Evolutionary conservation across 306 rosid genomes (phyloP), one percentile per base, ranked within the genome.

Genomic region (Hippophae tibetana): DNA sequence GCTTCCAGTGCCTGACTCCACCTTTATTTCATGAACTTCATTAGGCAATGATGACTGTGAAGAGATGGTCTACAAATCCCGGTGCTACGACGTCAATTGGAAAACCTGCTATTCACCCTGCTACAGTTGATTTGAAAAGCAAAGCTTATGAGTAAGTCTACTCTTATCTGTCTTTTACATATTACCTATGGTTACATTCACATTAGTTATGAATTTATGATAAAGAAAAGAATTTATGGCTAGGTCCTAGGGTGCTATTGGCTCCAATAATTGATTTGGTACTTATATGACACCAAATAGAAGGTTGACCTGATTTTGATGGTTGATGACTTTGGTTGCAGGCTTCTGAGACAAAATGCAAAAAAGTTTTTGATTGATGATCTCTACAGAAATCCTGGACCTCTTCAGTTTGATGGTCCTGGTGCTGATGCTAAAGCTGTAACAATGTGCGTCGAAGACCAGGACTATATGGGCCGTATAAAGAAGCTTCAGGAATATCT

Each of bases 401-500:
- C 99, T 0, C 95, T 85, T 60, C 99, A 88, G 81, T 93, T 86
- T 69, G 99, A 88, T 38, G 99, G 99, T 68, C 90, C 97, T 64
- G 99, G 99, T 31, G 79, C 94, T 2, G 96, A 92, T 78, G 79
- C 94, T n/a, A 92, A 84, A 76, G 78, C 86, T 18, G 58, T 84
- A 25, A 71, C 82, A 23, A 82, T 92, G 6, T 82, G 89, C 56
- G 94, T 92, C 42, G 99, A 92, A 75, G 99, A 92, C 65, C 92
- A 78, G 75, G 99, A 92, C 69, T 92, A 92, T 76, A 92, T 92
- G 99, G 99, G 99, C 59, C 95, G 99, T 62, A 92, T 92, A 43
- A 92, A 92, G 86, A 73, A 86, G 64, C 83, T 92, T 66, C 97
- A 92, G 69, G 86, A 78, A 65, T 85, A 92, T 75, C 95, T 92